These are phyloP conservation scores for Plasmodium reichenowi DNA, from an alignment of 169 alveolate genomes.

Conservation along the genomic window DNA sequence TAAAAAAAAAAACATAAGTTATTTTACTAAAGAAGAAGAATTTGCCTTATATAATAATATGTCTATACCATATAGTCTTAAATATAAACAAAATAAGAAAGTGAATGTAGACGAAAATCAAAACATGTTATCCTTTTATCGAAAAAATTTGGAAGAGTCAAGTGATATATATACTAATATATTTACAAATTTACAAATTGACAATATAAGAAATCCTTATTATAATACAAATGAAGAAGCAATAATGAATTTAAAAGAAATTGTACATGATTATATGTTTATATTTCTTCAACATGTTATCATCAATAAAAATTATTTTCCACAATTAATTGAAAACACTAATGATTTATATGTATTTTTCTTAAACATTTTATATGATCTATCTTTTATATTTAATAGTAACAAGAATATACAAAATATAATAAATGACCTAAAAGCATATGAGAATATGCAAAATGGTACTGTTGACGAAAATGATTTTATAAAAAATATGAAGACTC, in stretches of 20 bases:
- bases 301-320: slow-evolving; percentile 31
- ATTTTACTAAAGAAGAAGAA: no score
- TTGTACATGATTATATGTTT: slow-evolving; percentile 43
- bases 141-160: slow-evolving; percentile 6
- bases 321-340: slow-evolving; percentile 46
- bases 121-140: slow-evolving; percentile 11
- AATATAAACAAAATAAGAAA: no score
- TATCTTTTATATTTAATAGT: slow-evolving; percentile 21
- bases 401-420: slow-evolving; percentile 39
- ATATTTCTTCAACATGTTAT: slow-evolving; percentile 32
- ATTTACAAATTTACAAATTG: slow-evolving; percentile 40
- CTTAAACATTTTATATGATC: slow-evolving; percentile 15
- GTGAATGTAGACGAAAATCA: no score
- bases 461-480: slow-evolving; percentile 14
- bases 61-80: no score
- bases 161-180: neutral
- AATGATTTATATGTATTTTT: slow-evolving; percentile 66
- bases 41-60: no score
- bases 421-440: slow-evolving; percentile 14
- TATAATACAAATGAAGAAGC: slow-evolving; percentile 37
- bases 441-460: slow-evolving; percentile 3
- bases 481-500: slow-evolving; percentile 12
- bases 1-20: no score
- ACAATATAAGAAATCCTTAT: slow-evolving; percentile 36
- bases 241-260: slow-evolving; percentile 3